Percentiles rank a stretch among this genome's conserved stretches.
These are phyloP conservation scores for Cyathus striatus DNA, from an alignment of 768 basidiomycete species.

Conservation along the genomic window DNA sequence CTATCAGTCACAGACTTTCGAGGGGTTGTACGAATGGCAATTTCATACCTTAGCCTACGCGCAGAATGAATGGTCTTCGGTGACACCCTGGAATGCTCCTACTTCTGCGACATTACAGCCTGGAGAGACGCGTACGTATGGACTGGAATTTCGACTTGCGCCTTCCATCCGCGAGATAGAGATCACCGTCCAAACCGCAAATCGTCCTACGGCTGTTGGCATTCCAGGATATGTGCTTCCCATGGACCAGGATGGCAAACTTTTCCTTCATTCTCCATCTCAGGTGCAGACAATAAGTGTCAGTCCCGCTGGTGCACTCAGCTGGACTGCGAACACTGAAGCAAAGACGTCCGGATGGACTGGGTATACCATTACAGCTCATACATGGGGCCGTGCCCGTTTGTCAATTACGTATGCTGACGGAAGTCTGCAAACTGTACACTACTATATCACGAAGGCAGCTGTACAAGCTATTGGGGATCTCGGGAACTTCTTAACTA, in stretches of 20 bases:
- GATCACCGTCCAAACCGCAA: conserved; percentile 29
- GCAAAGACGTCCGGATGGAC: conserved; percentile 34
- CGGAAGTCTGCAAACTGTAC: conserved; percentile 46
- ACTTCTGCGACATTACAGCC: conserved; percentile 42
- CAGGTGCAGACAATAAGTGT: conserved; percentile 36
- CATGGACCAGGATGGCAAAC: conserved; percentile 40
- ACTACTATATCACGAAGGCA: conserved; percentile 45
- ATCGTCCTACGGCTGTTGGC: conserved; percentile 44
- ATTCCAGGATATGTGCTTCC: conserved; percentile 52
- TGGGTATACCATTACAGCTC: conserved; percentile 40
- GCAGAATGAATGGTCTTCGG: conserved; percentile 46
- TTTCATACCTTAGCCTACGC: conserved; percentile 55
- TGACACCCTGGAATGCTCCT: conserved; percentile 51
- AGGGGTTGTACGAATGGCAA: conserved; percentile 56
- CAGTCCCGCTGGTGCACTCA: conserved; percentile 40
- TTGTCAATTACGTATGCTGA: conserved; percentile 46
- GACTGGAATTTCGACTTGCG: conserved; percentile 45
- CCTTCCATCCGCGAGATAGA: conserved; percentile 48
- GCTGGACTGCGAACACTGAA: conserved; percentile 39
- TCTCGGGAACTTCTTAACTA: conserved; percentile 50
- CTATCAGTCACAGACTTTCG: conserved; percentile 58
- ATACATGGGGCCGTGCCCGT: conserved; percentile 43
- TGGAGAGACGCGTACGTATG: conserved; percentile 46
- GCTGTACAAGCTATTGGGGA: conserved; percentile 40
- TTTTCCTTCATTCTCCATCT: conserved; percentile 43